These are phyloP conservation scores for Myochromella boudieri DNA, from an alignment of 768 basidiomycete genomes.

Conservation along the genomic window DNA sequence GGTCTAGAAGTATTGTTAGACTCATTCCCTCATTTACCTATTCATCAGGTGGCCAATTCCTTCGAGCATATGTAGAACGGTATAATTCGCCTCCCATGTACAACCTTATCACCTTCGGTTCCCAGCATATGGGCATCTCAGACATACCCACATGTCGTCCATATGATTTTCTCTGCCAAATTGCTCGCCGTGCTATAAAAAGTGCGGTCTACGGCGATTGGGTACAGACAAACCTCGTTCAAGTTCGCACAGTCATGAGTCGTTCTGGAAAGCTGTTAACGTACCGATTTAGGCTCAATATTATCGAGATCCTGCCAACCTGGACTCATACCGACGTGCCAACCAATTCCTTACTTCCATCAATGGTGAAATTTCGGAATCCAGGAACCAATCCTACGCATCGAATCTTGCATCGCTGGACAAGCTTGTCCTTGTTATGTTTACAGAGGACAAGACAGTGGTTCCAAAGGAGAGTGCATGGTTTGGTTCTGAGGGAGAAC, in stretches of 20 bases:
- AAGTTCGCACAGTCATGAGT: constrained; percentile 39
- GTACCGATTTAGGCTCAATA: constrained; percentile 69
- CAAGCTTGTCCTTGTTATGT: constrained; percentile 72
- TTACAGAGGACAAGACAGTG: constrained; percentile 72
- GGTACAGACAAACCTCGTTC: constrained; percentile 76
- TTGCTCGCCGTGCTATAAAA: constrained; percentile 61
- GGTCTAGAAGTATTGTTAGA: constrained; percentile 34
- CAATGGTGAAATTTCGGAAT: constrained; percentile 70
- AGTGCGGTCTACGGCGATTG: constrained; percentile 69
- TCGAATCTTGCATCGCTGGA: constrained; percentile 59
- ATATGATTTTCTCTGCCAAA: constrained; percentile 68
- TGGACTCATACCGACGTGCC: constrained; percentile 54
- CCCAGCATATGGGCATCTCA: constrained; percentile 85
- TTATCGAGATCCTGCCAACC: constrained; percentile 69
- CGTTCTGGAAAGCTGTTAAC: not conserved
- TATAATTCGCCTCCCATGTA: constrained; percentile 72
- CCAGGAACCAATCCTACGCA: constrained; percentile 60
- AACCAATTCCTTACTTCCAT: constrained; percentile 72
- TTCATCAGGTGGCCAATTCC: constrained; percentile 72
- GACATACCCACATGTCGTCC: constrained; percentile 68
- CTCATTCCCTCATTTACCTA: not conserved
- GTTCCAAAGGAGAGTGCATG: constrained; percentile 84
- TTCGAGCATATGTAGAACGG: constrained; percentile 80
- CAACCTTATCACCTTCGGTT: constrained; percentile 86
- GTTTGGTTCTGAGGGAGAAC: constrained; percentile 73